Percentiles rank a stretch among this genome's conserved stretches.
These are phyloP conservation scores for Tylopilus rubrobrunneus DNA, from an alignment of 768 basidiomycete species.

Conservation along the genomic window DNA sequence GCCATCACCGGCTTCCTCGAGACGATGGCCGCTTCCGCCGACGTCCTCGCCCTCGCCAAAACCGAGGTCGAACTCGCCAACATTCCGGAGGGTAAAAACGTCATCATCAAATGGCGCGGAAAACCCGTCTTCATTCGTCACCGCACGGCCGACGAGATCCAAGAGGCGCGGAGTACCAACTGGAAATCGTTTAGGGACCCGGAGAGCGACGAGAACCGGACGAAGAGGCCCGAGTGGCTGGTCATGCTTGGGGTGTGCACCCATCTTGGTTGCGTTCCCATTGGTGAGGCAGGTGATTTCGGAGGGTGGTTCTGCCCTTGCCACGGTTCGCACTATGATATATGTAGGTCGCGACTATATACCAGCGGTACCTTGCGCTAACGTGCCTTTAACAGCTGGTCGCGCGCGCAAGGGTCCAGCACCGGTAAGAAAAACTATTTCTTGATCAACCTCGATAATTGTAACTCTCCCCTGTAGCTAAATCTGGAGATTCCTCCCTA, in stretches of 20 bases:
- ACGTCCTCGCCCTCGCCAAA: constrained; percentile 96
- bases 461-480: constrained; percentile 44
- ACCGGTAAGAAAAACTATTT: constrained; percentile 55
- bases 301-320: constrained; percentile 99
- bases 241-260: constrained; percentile 94
- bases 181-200: constrained; percentile 92
- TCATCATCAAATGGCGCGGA: constrained; percentile 98
- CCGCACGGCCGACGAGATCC: constrained; percentile 85
- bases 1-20: constrained; percentile 90
- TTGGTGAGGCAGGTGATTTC: constrained; percentile 94
- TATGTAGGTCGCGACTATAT: constrained; percentile 55
- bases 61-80: constrained; percentile 86
- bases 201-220: constrained; percentile 81
- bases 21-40: constrained; percentile 96
- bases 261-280: constrained; percentile 97
- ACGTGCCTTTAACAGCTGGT: constrained; percentile 55
- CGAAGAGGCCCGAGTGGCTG: constrained; percentile 95
- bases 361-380: constrained; percentile 1
- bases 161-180: constrained; percentile 82
- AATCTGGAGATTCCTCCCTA: constrained; percentile 93
- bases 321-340: constrained; percentile 98
- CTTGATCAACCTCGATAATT: constrained; percentile 1
- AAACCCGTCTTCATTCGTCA: constrained; percentile 99
- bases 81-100: constrained; percentile 98
- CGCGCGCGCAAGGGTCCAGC: constrained; percentile 96